Conservation (phyloP, 202 grass and related monocot species). For the Panicum hallii region DNA sequence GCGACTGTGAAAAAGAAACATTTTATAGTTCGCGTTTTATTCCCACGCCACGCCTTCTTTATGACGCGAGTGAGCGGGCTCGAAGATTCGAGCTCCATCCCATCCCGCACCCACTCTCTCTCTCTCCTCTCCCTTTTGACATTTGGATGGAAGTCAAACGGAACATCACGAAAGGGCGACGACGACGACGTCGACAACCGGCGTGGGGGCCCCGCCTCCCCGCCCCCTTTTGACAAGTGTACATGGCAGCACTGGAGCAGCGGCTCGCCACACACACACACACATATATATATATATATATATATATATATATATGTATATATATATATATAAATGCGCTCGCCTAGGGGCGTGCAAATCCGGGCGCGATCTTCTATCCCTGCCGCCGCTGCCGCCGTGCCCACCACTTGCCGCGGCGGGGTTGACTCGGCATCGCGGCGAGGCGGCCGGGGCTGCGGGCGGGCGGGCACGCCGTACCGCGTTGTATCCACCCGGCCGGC, state of each 20-base stretch:
- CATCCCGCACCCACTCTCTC: not conserved
- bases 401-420: constrained; percentile 29
- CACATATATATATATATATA: too few relatives aligned
- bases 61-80: constrained; percentile 12
- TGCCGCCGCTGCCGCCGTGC: constrained; percentile 34
- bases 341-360: constrained; percentile 35
- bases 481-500: not conserved
- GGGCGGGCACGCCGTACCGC: not conserved
- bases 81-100: constrained; percentile 40
- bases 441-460: not conserved
- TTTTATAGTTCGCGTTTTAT: not conserved
- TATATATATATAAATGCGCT: too few relatives aligned
- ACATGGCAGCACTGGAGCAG: not conserved
- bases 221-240: constrained; percentile 34
- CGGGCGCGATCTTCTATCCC: constrained; percentile 45
- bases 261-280: too few relatives aligned
- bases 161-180: not conserved
- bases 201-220: not conserved
- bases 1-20: not conserved
- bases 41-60: constrained; percentile 6
- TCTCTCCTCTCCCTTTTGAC: constrained; percentile 44
- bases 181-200: not conserved
- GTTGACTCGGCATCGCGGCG: constrained; percentile 28
- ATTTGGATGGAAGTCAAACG: constrained; percentile 44
- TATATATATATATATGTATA: too few relatives aligned